phyloP scores from a whole-genome alignment of 2,329 filamentous ascomycete species.

The Xylariaceae sp. region DNA sequence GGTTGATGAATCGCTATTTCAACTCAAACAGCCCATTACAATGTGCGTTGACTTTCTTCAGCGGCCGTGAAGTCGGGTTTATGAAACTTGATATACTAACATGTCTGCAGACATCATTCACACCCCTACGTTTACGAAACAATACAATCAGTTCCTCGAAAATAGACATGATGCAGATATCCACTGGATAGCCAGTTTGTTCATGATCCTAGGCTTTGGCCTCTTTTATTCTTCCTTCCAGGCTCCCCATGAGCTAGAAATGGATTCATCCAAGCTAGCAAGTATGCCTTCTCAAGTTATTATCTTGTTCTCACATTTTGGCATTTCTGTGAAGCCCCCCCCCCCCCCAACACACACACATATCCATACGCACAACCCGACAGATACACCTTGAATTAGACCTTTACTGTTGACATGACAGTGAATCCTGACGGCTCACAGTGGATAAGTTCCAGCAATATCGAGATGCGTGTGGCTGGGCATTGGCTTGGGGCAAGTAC shows the following conservation, averaged over 20 bases:
- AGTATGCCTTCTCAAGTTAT: slow-evolving; percentile 15
- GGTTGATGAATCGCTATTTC: slow-evolving; percentile 52
- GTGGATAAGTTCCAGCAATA: slow-evolving; percentile 46
- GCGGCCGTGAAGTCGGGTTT: not conserved
- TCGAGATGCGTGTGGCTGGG: slow-evolving; percentile 48
- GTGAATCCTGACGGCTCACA: slow-evolving; percentile 7
- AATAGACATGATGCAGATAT: slow-evolving; percentile 38
- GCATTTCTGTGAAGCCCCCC: not conserved
- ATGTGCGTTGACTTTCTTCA: slow-evolving; percentile 35
- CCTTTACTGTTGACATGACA: too few relatives aligned
- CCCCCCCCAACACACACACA: too few relatives aligned
- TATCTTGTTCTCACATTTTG: not conserved
- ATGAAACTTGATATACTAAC: slow-evolving; percentile 12
- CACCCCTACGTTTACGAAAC: slow-evolving; percentile 47
- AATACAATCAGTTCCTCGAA: slow-evolving; percentile 50
- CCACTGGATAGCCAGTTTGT: slow-evolving; percentile 50
- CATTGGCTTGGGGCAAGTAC: slow-evolving; percentile 49
- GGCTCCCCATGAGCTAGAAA: slow-evolving; percentile 42
- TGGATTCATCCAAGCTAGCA: slow-evolving; percentile 38
- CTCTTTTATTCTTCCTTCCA: slow-evolving; percentile 44
- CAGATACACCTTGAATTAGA: too few relatives aligned
- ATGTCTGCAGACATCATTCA: slow-evolving; percentile 46
- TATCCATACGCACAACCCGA: too few relatives aligned
- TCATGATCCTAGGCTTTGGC: slow-evolving; percentile 43
- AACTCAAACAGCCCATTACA: slow-evolving; percentile 49